phyloP scores from a whole-genome alignment of 345 rosid genomes.

The Bruguiera parviflora region DNA sequence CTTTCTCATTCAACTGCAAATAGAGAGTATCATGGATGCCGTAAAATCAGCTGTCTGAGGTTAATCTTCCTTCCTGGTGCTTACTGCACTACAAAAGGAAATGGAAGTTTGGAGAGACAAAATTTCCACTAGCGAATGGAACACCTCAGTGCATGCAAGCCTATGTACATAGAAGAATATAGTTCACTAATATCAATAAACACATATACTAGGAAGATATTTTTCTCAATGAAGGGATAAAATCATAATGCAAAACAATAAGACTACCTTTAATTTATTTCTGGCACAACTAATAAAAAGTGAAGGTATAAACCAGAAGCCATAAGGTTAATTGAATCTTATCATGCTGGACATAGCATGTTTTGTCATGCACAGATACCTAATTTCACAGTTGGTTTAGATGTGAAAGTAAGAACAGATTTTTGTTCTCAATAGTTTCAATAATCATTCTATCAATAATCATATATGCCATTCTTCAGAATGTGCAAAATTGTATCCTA shows the following conservation, averaged over 20 bases:
- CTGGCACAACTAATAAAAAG: background rate
- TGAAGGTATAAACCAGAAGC: background rate
- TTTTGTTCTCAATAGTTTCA: background rate
- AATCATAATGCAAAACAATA: background rate
- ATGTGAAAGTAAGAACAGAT: background rate
- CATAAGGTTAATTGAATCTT: too few species aligned
- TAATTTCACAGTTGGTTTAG: slow-evolving; percentile 4
- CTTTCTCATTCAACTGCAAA: background rate
- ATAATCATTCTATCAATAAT: background rate
- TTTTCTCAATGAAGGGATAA: background rate
- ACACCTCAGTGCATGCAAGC: too few species aligned
- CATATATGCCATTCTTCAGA: background rate
- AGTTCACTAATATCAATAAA: background rate
- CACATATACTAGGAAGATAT: background rate
- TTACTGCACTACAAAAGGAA: too few species aligned
- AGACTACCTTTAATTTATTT: background rate
- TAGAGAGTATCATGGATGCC: background rate
- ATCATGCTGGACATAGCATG: too few species aligned
- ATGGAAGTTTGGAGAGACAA: too few species aligned
- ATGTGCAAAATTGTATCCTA: background rate
- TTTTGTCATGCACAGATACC: background rate
- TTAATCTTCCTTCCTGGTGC: too few species aligned
- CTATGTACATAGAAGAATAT: background rate
- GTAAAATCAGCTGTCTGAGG: background rate
- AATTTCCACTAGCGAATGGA: too few species aligned